Evolutionary conservation across 192 early-diverging fungal species (phyloP).

Genomic region (Chytriomyces sp.): DNA sequence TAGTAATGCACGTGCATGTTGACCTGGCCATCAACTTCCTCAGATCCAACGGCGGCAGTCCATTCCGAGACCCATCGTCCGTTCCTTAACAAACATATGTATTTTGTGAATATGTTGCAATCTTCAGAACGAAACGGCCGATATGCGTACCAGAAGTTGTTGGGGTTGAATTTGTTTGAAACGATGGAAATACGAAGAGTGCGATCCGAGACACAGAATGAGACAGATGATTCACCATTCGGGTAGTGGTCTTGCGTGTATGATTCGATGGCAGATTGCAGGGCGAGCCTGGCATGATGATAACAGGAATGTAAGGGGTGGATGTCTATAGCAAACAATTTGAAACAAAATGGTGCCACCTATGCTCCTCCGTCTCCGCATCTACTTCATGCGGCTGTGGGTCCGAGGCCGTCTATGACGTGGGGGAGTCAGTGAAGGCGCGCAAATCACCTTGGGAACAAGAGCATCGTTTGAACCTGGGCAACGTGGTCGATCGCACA

Average conservation of each 20-base stretch:
- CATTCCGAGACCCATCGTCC: constrained; percentile 91
- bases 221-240: constrained; percentile 72
- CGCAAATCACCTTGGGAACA: constrained; percentile 3
- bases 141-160: constrained; percentile 77
- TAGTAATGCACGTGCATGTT: constrained; percentile 95
- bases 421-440: neutral
- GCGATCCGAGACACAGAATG: constrained; percentile 46
- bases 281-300: constrained; percentile 46
- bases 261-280: constrained; percentile 63
- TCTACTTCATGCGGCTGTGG: constrained; percentile 40
- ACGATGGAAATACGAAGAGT: constrained; percentile 69
- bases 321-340: neutral
- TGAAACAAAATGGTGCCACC: constrained; percentile 23
- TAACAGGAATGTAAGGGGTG: neutral
- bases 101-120: neutral
- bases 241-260: constrained; percentile 84
- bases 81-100: constrained; percentile 58
- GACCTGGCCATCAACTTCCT: constrained; percentile 68
- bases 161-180: constrained; percentile 88
- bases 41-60: constrained; percentile 62
- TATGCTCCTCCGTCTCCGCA: constrained; percentile 37
- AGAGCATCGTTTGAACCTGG: constrained; percentile 26
- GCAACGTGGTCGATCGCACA: constrained; percentile 83
- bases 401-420: constrained; percentile 51
- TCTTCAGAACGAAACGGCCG: neutral